These are phyloP conservation scores for Lantana camara DNA, from an alignment of 257 asterid genomes.

Conservation along the genomic window DNA sequence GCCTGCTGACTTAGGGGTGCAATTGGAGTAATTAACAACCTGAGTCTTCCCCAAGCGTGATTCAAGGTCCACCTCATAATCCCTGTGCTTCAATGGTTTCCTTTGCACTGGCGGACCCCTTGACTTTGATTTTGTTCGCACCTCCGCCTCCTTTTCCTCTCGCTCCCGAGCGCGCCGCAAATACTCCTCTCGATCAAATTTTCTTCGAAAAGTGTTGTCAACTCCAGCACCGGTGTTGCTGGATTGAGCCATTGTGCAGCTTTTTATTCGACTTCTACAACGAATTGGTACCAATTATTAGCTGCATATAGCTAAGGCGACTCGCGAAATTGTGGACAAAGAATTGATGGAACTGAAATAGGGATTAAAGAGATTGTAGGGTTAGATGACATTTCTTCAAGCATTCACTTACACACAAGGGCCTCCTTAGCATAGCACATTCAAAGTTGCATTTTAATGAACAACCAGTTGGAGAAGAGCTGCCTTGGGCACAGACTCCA, in stretches of 20 bases:
- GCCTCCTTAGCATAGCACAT: neutral
- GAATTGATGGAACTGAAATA: slow-evolving; percentile 3
- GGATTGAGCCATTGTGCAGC: slow-evolving; percentile 64
- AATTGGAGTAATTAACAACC: slow-evolving; percentile 99
- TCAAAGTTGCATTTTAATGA: neutral
- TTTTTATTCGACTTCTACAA: slow-evolving; percentile 16
- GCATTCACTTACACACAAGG: slow-evolving; percentile 15
- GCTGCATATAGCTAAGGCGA: neutral
- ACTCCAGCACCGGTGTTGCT: slow-evolving; percentile 69
- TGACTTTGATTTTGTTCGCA: slow-evolving; percentile 56
- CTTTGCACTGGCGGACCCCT: slow-evolving; percentile 91
- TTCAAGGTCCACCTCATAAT: slow-evolving; percentile 96
- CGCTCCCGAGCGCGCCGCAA: slow-evolving; percentile 94
- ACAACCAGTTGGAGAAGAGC: neutral
- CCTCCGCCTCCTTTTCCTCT: slow-evolving; percentile 79
- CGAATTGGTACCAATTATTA: neutral
- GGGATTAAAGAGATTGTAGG: neutral
- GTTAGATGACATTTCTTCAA: neutral
- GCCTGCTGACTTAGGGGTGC: slow-evolving; percentile 99
- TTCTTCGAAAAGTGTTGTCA: slow-evolving; percentile 88
- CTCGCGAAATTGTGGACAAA: neutral
- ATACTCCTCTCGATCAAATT: slow-evolving; percentile 91
- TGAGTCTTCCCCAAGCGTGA: slow-evolving; percentile 98
- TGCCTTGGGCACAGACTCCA: neutral
- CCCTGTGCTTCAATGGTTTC: slow-evolving; percentile 96